Evolutionary conservation across 768 basidiomycete species (phyloP), one percentile per base, ranked within the genome.

Genomic region (Russula olivacea): DNA sequence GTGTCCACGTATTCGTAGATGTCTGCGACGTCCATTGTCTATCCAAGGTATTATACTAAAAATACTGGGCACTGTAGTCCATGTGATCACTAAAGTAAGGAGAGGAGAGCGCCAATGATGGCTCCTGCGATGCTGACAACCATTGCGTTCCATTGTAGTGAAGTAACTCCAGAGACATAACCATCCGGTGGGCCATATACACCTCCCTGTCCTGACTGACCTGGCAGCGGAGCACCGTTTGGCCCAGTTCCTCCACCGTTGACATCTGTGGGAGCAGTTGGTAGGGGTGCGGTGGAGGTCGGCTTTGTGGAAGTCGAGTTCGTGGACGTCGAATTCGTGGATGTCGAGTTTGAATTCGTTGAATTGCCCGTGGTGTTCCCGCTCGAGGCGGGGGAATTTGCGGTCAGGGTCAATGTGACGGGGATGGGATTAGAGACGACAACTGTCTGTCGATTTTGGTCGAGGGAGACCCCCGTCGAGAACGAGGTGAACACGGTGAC

Each of bases 151-250:
- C 74, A 70, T 45, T 76, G 76, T 43, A 85, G 75, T 1, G 77
- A 73, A 2, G 75, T 68, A 8, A 83, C 88, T 14, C 78, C 80
- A 32, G 85, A 81, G 65, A 83, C 84, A 74, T 84, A 89, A 57
- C 77, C 72, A 69, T 91, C 88, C 52, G 79, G 77, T 52, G 88
- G 88, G n/a, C 88, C 88, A 64, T 79, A 86, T 40, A 80, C 73
- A 30, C 82, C 85, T 19, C 71, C 67, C 5, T 71, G 54, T 48
- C 73, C 79, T 21, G 75, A 66, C 53, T 76, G 73, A 23, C 87
- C 88, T 28, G 88, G 88, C 50, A 75, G 72, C 11, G 88, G 88
- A 2, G 88, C 88, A 28, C 82, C 83, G 7, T 74, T 68, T 4
- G 74, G 60, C 15, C 63, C 68, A 21, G 61, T 57, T 36, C 78